Evolutionary conservation across 2,329 filamentous ascomycete species (phyloP), one percentile per base, ranked within the genome.

Genomic region (Catunica adiposa): DNA sequence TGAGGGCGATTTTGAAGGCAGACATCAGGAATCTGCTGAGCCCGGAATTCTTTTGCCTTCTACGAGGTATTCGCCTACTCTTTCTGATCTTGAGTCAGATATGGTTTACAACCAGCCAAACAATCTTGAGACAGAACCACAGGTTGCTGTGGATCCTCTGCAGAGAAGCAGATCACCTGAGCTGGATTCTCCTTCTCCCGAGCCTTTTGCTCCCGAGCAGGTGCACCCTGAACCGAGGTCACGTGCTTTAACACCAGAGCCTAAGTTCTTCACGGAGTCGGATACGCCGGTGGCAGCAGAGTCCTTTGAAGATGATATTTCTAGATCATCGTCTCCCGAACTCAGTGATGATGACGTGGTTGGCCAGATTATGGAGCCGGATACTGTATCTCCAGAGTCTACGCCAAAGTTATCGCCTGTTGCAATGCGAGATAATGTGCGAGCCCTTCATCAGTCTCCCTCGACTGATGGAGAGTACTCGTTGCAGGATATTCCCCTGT

Each of bases 401-500:
- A 50, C 54, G 11, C 46, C 55, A 34, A 23, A 53, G 15, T 42
- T 51, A 15, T 38, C 44, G 9, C 51, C 29, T 11, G 31, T 53
- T n/a, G 23, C 14, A 15, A 52, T 37, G 31, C 22, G 50, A n/a
- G 25, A 52, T 37, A 20, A 38, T 17, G 17, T 52, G 15, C 31
- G 50, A 3, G 8, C 44, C 15, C 42, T 50, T 22, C 31, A 42
- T 8, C n/a, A 31, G 17, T 55, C 53, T 17, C 53, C 53, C 17
- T 55, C 48, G 5, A 48, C 34, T 31, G 56, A 55, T 25, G 48
- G 53, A 8, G 56, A 50, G 11, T 58, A 55, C 40, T 51, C 56
- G 46, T 52, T 58, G 29, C 56, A 58, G 31, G 56, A 58, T 25
- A 55, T 58, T 25, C 56, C 53, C 29, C 31, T 58, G 5, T 58